Evolutionary conservation across 1,284 basidiomycete genomes (phyloP).

Genomic region (Schizopora paradoxa): DNA sequence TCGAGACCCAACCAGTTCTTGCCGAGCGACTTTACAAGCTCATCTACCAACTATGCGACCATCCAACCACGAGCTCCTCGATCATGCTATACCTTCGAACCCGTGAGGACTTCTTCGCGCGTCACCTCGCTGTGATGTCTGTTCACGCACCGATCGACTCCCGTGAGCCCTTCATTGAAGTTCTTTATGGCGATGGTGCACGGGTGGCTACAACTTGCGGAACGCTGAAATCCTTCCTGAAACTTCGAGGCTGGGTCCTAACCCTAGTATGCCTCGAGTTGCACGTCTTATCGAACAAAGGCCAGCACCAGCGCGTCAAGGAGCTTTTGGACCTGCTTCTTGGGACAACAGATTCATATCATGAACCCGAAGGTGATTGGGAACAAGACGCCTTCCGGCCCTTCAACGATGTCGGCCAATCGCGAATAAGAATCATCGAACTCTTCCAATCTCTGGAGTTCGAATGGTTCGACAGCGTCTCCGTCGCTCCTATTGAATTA

Average conservation of each 20-base stretch:
- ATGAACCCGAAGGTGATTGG: constrained; percentile 37
- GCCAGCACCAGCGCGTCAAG: constrained; percentile 63
- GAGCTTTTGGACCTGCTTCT: constrained; percentile 75
- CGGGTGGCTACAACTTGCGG: constrained; percentile 72
- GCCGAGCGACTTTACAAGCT: constrained; percentile 86
- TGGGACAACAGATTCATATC: constrained; percentile 49
- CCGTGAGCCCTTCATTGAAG: constrained; percentile 56
- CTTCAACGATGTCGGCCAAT: constrained; percentile 74
- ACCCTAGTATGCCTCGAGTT: constrained; percentile 87
- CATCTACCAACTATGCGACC: constrained; percentile 82
- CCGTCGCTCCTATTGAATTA: constrained; percentile 54
- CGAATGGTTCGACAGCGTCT: constrained; percentile 78
- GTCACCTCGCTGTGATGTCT: constrained; percentile 75
- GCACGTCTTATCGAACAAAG: constrained; percentile 78
- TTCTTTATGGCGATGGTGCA: constrained; percentile 69
- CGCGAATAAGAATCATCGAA: constrained; percentile 81
- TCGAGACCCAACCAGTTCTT: constrained; percentile 67
- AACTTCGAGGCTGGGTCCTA: constrained; percentile 80
- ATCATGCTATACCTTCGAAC: constrained; percentile 87
- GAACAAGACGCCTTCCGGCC: constrained; percentile 48
- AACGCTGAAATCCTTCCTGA: constrained; percentile 74
- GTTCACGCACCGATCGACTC: constrained; percentile 47
- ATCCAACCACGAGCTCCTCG: constrained; percentile 77
- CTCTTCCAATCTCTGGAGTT: constrained; percentile 83
- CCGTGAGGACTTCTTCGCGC: constrained; percentile 84